Conservation (phyloP, 257 asterid genomes). For the Plantago major region DNA sequence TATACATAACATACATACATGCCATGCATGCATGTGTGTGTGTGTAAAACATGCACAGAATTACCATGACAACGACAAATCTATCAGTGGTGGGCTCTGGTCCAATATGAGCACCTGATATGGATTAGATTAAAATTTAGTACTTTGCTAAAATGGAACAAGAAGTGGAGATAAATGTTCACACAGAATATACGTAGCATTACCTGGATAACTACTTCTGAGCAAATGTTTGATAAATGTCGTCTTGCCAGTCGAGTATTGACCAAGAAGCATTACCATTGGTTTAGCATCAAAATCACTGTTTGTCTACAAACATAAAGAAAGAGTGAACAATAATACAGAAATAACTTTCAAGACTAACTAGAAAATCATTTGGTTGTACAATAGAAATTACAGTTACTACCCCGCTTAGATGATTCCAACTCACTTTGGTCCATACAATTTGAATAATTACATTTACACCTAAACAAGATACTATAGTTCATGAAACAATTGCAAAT, state of each 20-base stretch:
- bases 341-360: slow-evolving; percentile 13
- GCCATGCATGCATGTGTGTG: neutral
- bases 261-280: slow-evolving; percentile 99
- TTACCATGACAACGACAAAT: slow-evolving; percentile 98
- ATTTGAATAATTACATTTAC: too few relatives aligned
- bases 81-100: slow-evolving; percentile 99
- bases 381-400: neutral
- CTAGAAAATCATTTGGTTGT: slow-evolving; percentile 5
- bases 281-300: slow-evolving; percentile 99
- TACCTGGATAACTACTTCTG: slow-evolving; percentile 80
- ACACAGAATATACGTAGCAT: slow-evolving; percentile 8
- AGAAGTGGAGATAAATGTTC: slow-evolving; percentile 10
- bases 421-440: too few relatives aligned
- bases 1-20: neutral
- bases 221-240: slow-evolving; percentile 97
- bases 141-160: neutral
- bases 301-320: slow-evolving; percentile 45
- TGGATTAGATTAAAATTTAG: slow-evolving; percentile 13
- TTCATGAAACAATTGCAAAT: too few relatives aligned
- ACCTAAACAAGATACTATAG: too few relatives aligned
- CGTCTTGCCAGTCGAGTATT: slow-evolving; percentile 95
- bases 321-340: slow-evolving; percentile 14
- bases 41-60: neutral
- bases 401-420: too few relatives aligned
- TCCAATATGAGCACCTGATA: slow-evolving; percentile 95